Evolutionary conservation across 257 asterid species (phyloP), one percentile per base, ranked within the genome.

Genomic region (Leonotis leonurus): DNA sequence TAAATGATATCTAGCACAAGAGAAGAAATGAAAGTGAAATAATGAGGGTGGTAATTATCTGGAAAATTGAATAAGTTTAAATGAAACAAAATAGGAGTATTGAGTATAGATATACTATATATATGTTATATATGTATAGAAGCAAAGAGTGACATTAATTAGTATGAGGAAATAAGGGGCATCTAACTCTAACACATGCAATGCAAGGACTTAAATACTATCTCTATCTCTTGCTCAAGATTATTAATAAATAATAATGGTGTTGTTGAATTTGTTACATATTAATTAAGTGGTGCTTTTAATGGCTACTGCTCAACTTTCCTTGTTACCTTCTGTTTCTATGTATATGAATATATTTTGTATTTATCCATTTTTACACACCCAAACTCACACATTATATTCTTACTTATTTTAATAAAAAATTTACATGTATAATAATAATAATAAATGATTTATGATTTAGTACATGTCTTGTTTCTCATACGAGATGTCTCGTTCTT

Each of bases 241-340:
- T 72, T 80, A n/a, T n/a, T n/a, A n/a, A n/a, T n/a, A n/a, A n/a
- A n/a, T n/a, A 78, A 78, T 69, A 72, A 45, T 75, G 53, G 77
- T 73, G 80, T 81, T 61, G 90, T 80, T 80, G 87, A 81, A 85
- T 78, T 80, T 73, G 80, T 78, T 80, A 71, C 77, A 50, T n/a
- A n/a, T n/a, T n/a, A 71, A 77, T 78, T 80, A 76, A 60, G 73
- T 64, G 67, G 24, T 64, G 78, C 79, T 80, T 82, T n/a, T 82
- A 76, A 78, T 76, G 76, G 83, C 80, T 33, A 59, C 67, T 67
- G 62, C 73, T 66, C 75, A 67, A 68, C 75, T 58, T 70, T 78
- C 62, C 68, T 64, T 52, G 27, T 30, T 58, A 9, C 26, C 3
- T 22, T 40, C 7, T 65, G n/a, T n/a, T n/a, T n/a, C n/a, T n/a